Evolutionary conservation across 805 yeast species (phyloP).

Genomic region (Candida ovalis): DNA sequence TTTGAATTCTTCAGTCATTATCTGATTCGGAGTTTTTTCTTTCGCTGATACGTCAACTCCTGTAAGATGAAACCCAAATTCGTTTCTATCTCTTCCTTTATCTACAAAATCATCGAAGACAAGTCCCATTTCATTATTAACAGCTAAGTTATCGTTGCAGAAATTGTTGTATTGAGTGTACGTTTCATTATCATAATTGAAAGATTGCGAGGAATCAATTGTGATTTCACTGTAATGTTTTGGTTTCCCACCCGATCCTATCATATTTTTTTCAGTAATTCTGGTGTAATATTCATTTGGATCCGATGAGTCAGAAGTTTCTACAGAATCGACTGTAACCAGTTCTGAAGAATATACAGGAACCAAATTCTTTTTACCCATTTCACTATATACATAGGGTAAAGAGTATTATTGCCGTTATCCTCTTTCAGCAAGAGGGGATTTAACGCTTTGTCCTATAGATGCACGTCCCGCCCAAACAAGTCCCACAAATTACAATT

Average conservation of each 20-base stretch:
- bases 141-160: not conserved
- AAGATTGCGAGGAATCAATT: not conserved
- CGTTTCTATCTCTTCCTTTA: not conserved
- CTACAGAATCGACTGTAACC: not conserved
- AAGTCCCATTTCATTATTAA: not conserved
- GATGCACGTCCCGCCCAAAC: too few species aligned
- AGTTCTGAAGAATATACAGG: not conserved
- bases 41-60: not conserved
- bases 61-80: not conserved
- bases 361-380: not conserved
- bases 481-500: too few species aligned
- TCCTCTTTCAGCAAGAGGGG: not conserved
- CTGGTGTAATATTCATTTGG: conserved; percentile 14
- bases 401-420: not conserved
- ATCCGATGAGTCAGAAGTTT: conserved; percentile 13
- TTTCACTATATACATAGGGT: not conserved
- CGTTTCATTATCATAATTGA: not conserved
- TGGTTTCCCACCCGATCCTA: not conserved
- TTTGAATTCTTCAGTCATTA: not conserved
- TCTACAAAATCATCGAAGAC: not conserved
- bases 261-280: conserved; percentile 8
- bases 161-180: not conserved
- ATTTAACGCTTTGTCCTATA: too few species aligned
- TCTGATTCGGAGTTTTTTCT: not conserved
- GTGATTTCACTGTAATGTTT: not conserved